phyloP scores from a whole-genome alignment of 2,329 filamentous ascomycete species.

The Penicillium verrucosum region DNA sequence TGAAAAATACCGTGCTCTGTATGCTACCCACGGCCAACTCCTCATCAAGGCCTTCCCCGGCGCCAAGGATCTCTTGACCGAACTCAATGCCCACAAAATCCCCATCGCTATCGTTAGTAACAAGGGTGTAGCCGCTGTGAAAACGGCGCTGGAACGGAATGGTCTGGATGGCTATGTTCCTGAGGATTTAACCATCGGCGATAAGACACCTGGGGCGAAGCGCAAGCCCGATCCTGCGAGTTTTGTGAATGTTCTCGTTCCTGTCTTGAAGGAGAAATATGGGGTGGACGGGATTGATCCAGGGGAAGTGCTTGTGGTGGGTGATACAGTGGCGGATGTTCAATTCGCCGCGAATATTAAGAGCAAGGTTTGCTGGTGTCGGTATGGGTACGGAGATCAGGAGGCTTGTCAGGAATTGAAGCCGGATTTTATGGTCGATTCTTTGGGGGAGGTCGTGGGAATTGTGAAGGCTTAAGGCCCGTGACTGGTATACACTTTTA shows the following conservation, averaged over 20 bases:
- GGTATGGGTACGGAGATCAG: constrained; percentile 15
- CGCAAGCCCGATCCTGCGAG: constrained; percentile 17
- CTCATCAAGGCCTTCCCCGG: constrained; percentile 21
- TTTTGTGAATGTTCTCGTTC: constrained; percentile 16
- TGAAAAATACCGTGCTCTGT: constrained; percentile 21
- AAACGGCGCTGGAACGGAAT: constrained; percentile 12
- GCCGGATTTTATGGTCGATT: constrained; percentile 12
- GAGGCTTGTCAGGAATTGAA: constrained; percentile 4
- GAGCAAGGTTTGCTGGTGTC: constrained; percentile 16
- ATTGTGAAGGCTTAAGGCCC: background rate
- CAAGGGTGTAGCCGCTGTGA: constrained; percentile 21
- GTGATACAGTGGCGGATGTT: constrained; percentile 18
- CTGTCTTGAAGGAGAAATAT: constrained; percentile 6
- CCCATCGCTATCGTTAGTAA: constrained; percentile 26
- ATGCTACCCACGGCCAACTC: constrained; percentile 19
- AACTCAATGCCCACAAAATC: constrained; percentile 9
- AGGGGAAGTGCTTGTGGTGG: constrained; percentile 8
- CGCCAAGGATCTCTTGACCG: constrained; percentile 13
- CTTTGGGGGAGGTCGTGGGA: constrained; percentile 7
- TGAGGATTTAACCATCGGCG: constrained; percentile 14
- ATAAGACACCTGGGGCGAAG: constrained; percentile 16
- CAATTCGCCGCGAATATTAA: constrained; percentile 15
- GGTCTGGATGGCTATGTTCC: constrained; percentile 8
- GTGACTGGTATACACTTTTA: background rate
- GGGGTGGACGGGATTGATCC: constrained; percentile 1